Conservation (phyloP, 306 rosid species). For the Fagus crenata region DNA sequence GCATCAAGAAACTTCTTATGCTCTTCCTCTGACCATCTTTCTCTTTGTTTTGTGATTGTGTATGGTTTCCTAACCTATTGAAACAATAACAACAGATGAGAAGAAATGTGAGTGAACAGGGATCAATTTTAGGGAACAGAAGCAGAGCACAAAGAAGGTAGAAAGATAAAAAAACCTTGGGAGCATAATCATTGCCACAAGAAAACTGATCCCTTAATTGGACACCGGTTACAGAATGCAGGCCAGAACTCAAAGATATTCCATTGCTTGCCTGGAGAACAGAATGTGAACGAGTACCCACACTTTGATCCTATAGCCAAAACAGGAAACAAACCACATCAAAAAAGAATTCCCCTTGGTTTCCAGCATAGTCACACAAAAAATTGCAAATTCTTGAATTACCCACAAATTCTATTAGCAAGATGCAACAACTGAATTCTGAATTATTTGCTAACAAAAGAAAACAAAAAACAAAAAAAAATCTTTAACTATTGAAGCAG, state of each 20-base stretch:
- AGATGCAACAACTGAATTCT: no score
- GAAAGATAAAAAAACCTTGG: slow-evolving; percentile 53
- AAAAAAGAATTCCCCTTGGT: slow-evolving; percentile 6
- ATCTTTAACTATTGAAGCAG: no score
- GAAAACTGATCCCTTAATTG: slow-evolving; percentile 55
- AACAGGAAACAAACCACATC: slow-evolving; percentile 9
- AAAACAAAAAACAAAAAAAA: no score
- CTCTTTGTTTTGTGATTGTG: slow-evolving; percentile 82
- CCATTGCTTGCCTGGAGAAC: slow-evolving; percentile 34
- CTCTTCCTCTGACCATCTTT: slow-evolving; percentile 89
- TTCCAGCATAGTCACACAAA: neutral
- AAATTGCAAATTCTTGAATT: neutral
- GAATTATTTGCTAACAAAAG: no score
- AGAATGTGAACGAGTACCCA: slow-evolving; percentile 27
- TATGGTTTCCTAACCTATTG: slow-evolving; percentile 75
- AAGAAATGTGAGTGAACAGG: slow-evolving; percentile 16
- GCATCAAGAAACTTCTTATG: slow-evolving; percentile 83
- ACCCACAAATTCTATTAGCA: neutral
- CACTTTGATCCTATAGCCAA: slow-evolving; percentile 52
- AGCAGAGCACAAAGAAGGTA: slow-evolving; percentile 8
- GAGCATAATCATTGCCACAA: slow-evolving; percentile 49
- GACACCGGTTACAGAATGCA: slow-evolving; percentile 36
- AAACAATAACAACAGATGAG: slow-evolving; percentile 1
- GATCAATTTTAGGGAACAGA: slow-evolving; percentile 8
- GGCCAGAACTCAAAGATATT: slow-evolving; percentile 33